These are phyloP conservation scores for Ustilago vetiveriae DNA, from an alignment of 1,284 basidiomycete genomes.

Conservation along the genomic window DNA sequence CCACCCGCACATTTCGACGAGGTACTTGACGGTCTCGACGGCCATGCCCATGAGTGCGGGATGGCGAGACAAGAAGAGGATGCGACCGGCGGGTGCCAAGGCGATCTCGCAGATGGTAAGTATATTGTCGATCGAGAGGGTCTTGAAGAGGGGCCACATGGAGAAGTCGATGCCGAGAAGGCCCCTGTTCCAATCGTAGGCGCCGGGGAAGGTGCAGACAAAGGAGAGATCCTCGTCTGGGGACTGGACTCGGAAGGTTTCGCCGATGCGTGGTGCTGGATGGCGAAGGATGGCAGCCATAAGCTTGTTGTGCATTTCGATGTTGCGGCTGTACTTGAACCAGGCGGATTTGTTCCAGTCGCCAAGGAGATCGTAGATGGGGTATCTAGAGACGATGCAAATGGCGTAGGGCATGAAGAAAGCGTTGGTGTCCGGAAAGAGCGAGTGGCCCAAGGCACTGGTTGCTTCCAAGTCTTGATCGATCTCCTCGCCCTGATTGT, in stretches of 20 bases:
- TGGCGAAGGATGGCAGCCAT: slow-evolving; percentile 67
- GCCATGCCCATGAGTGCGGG: slow-evolving; percentile 90
- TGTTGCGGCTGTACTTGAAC: slow-evolving; percentile 67
- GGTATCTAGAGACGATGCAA: slow-evolving; percentile 63
- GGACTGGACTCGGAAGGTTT: slow-evolving; percentile 52
- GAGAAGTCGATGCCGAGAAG: slow-evolving; percentile 74
- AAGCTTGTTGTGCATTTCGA: slow-evolving; percentile 65
- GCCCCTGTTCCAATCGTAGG: slow-evolving; percentile 68
- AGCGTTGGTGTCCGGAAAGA: slow-evolving; percentile 56
- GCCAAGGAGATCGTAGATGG: slow-evolving; percentile 65
- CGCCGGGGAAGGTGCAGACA: slow-evolving; percentile 67
- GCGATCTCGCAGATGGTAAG: slow-evolving; percentile 94
- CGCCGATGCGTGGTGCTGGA: slow-evolving; percentile 61
- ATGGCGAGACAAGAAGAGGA: slow-evolving; percentile 89
- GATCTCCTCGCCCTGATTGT: slow-evolving; percentile 32
- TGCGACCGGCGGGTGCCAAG: slow-evolving; percentile 86
- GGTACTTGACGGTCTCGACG: slow-evolving; percentile 86
- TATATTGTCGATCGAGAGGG: slow-evolving; percentile 91
- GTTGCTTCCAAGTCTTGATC: slow-evolving; percentile 38
- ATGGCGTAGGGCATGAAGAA: slow-evolving; percentile 65
- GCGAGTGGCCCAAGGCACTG: slow-evolving; percentile 32
- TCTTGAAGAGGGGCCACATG: slow-evolving; percentile 96
- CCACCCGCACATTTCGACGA: slow-evolving; percentile 94
- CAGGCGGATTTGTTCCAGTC: slow-evolving; percentile 67
- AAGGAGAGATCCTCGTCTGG: slow-evolving; percentile 65